Conservation (phyloP, 345 rosid genomes). For the Ricinus communis region DNA sequence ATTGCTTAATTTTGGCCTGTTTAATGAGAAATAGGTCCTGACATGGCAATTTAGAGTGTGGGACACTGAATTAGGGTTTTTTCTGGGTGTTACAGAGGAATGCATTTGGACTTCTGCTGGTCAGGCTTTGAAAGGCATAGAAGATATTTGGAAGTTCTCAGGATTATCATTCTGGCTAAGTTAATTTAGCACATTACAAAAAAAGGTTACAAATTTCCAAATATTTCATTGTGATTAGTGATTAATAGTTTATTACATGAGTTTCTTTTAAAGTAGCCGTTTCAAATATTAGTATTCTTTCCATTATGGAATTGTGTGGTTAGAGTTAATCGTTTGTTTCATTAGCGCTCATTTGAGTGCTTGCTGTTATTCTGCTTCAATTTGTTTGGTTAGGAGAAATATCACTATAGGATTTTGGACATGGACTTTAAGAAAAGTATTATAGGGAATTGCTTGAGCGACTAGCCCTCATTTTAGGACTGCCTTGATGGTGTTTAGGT, state of each 20-base stretch:
- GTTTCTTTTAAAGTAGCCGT: neutral
- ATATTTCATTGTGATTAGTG: neutral
- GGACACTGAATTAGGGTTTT: constrained; percentile 44
- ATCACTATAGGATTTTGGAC: neutral
- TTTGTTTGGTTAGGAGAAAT: neutral
- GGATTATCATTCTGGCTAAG: constrained; percentile 34
- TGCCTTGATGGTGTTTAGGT: no score
- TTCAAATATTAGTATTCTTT: neutral
- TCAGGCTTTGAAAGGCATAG: constrained; percentile 25
- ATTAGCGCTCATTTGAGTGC: neutral
- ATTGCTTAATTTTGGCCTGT: constrained; percentile 19
- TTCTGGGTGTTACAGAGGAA: constrained; percentile 33
- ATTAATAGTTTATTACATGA: neutral
- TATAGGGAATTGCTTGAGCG: no score
- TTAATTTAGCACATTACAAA: constrained; percentile 11
- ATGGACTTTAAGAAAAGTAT: neutral
- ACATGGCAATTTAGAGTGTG: constrained; percentile 8
- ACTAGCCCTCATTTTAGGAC: no score
- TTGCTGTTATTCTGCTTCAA: neutral
- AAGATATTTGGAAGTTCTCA: constrained; percentile 24
- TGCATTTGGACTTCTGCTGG: constrained; percentile 41
- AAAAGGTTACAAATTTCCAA: constrained; percentile 11
- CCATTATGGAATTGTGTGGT: neutral
- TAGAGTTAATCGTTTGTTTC: neutral
- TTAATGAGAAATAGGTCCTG: constrained; percentile 18